Evolutionary conservation across 768 basidiomycete genomes (phyloP).

Genomic region (Boletus huronensis): DNA sequence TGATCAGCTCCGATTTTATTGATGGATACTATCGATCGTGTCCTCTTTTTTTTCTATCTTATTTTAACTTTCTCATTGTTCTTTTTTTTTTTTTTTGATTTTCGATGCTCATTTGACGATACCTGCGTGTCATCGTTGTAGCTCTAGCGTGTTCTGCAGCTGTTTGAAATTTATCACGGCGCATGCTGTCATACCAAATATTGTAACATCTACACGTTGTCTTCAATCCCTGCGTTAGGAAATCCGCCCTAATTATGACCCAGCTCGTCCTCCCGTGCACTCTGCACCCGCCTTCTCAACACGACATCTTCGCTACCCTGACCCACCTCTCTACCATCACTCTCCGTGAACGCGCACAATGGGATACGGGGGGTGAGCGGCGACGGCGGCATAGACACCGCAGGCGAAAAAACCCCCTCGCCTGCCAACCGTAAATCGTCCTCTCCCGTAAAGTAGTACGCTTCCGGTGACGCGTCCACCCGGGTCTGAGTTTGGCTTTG

Average conservation of each 20-base stretch:
- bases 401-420: conserved; percentile 72
- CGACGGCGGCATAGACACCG: conserved; percentile 61
- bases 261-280: neutral
- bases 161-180: conserved; percentile 8
- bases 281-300: conserved; percentile 22
- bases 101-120: conserved; percentile 1
- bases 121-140: conserved; percentile 20
- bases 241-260: conserved; percentile 5
- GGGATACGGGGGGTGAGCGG: conserved; percentile 48
- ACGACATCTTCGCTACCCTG: conserved; percentile 8
- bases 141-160: conserved; percentile 21
- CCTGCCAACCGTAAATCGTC: conserved; percentile 56
- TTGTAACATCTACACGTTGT: conserved; percentile 15
- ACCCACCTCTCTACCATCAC: conserved; percentile 7
- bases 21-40: conserved; percentile 12
- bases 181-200: conserved; percentile 12
- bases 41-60: neutral
- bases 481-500: neutral
- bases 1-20: conserved; percentile 76
- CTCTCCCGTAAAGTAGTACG: conserved; percentile 53
- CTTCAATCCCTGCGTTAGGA: no score
- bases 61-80: neutral
- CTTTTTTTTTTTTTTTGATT: neutral
- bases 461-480: conserved; percentile 29
- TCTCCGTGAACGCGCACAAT: conserved; percentile 12